Evolutionary conservation across 2,329 filamentous ascomycete genomes (phyloP).

Genomic region (Curvularia verruculosa): DNA sequence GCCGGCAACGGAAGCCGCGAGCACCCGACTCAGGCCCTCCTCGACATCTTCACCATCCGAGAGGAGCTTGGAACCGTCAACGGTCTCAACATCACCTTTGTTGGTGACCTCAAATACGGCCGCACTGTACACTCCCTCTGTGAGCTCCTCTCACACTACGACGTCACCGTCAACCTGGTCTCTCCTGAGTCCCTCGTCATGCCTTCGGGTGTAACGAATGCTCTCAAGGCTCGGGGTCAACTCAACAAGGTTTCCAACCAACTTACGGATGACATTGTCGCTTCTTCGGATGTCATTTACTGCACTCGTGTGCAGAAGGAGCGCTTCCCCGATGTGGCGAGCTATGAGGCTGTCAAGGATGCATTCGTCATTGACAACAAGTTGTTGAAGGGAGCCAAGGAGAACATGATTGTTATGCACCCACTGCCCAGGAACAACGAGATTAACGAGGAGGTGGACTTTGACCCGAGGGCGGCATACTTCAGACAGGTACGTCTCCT

Average conservation of each 20-base stretch:
- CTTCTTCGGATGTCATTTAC: constrained; percentile 89
- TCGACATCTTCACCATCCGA: constrained; percentile 97
- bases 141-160: constrained; percentile 93
- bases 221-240: constrained; percentile 76
- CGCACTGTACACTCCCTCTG: constrained; percentile 94
- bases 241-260: constrained; percentile 75
- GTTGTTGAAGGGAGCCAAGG: constrained; percentile 89
- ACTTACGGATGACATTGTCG: constrained; percentile 85
- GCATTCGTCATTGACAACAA: constrained; percentile 88
- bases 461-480: constrained; percentile 94
- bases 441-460: constrained; percentile 94
- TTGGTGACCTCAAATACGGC: constrained; percentile 90
- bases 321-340: constrained; percentile 79
- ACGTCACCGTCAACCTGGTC: constrained; percentile 91
- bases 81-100: constrained; percentile 93
- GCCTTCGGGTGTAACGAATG: constrained; percentile 74
- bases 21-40: constrained; percentile 95
- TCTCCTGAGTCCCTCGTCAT: constrained; percentile 79
- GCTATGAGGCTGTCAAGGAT: constrained; percentile 88
- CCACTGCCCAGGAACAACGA: constrained; percentile 92
- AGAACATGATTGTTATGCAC: constrained; percentile 92
- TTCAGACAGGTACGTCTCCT: constrained; percentile 87
- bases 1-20: constrained; percentile 95
- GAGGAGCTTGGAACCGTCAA: constrained; percentile 96
- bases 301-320: constrained; percentile 97